phyloP scores from a whole-genome alignment of 2,329 filamentous ascomycete species.

The Fusarium piperis region DNA sequence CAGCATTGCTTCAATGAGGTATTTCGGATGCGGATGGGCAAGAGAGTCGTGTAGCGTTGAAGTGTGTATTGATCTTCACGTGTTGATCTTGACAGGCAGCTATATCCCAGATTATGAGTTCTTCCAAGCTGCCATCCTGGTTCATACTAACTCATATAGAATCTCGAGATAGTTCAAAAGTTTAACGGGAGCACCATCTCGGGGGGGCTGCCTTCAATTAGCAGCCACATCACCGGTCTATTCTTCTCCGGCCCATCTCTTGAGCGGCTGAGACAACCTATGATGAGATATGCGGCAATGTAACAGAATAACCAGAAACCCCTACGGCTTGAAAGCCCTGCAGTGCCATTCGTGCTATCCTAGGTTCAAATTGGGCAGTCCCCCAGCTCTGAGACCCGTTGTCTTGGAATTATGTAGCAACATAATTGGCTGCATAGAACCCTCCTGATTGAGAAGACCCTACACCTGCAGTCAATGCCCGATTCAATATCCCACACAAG shows the following conservation, averaged over 20 bases:
- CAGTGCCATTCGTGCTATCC: not conserved
- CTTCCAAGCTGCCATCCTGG: not conserved
- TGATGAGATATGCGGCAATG: not conserved
- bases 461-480: not conserved
- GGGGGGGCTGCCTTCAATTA: not conserved
- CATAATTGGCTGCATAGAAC: not conserved
- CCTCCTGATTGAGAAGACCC: not conserved
- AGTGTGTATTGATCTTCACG: not conserved
- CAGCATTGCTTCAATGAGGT: not conserved
- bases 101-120: not conserved
- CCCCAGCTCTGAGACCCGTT: not conserved
- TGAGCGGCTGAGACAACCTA: not conserved
- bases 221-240: not conserved
- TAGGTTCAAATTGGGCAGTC: not conserved
- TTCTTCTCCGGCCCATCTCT: not conserved
- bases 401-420: not conserved
- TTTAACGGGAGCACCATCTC: not conserved
- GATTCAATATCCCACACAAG: not conserved
- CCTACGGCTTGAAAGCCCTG: not conserved
- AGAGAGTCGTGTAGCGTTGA: not conserved
- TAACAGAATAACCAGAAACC: not conserved
- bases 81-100: not conserved
- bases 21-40: not conserved
- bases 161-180: not conserved
- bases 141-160: not conserved